Evolutionary conservation across 164 flowering plant genomes (phyloP).

Genomic region (Dillenia suffruticosa): DNA sequence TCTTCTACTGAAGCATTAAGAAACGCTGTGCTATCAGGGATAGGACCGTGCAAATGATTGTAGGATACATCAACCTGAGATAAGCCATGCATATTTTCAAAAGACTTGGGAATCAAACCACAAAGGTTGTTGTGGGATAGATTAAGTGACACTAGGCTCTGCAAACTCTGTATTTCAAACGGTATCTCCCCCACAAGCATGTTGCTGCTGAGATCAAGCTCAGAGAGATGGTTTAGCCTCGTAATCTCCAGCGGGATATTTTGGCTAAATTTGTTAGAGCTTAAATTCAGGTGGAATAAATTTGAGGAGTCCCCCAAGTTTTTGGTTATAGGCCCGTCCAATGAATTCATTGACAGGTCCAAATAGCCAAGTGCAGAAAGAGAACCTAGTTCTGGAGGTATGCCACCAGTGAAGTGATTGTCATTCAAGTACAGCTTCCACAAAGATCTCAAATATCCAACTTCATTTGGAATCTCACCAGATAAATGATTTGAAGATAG

Average conservation of each 20-base stretch:
- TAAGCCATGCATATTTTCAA: neutral
- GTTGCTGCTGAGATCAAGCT: slow-evolving; percentile 1
- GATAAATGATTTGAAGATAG: slow-evolving; percentile 7
- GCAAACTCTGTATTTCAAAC: neutral
- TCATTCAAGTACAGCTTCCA: slow-evolving; percentile 12
- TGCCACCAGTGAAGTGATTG: slow-evolving; percentile 17
- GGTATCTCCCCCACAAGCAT: neutral
- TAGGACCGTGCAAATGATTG: neutral
- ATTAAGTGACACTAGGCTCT: neutral
- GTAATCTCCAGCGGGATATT: neutral
- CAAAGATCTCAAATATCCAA: slow-evolving; percentile 16
- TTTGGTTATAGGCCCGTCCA: neutral
- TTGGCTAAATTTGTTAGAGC: neutral
- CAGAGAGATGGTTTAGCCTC: neutral
- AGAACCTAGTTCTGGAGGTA: slow-evolving; percentile 10
- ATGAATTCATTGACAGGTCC: neutral
- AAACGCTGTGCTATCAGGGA: neutral
- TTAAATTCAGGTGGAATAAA: neutral
- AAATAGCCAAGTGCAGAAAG: neutral
- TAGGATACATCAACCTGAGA: neutral
- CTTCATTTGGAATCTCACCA: slow-evolving; percentile 12
- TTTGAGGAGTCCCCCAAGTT: neutral
- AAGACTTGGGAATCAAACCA: slow-evolving; percentile 2
- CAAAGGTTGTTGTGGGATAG: slow-evolving; percentile 1
- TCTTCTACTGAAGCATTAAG: neutral